Percentiles rank a stretch among this genome's conserved stretches.
phyloP scores from a whole-genome alignment of 805 yeast species.

The Ascoidea rubescens region DNA sequence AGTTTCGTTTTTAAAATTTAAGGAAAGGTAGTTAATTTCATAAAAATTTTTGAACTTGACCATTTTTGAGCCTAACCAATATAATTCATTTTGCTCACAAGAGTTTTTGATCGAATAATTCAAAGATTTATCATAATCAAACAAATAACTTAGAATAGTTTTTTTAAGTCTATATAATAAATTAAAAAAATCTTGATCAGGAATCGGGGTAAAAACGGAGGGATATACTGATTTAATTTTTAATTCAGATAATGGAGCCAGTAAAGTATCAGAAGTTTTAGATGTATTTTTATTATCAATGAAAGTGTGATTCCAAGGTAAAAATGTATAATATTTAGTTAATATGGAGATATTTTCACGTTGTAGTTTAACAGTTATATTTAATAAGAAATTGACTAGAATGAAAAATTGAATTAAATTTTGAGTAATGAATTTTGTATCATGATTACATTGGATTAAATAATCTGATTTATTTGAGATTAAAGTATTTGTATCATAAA shows the following conservation, averaged over 20 bases:
- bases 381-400: no score
- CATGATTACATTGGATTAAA: neutral
- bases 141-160: neutral
- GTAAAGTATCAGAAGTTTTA: no score
- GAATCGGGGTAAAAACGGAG: neutral
- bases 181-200: neutral
- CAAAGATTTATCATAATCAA: neutral
- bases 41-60: no score
- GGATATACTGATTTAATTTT: neutral
- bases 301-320: neutral
- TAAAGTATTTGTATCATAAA: no score
- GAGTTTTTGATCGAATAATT: neutral
- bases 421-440: neutral
- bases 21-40: neutral
- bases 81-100: neutral
- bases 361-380: neutral
- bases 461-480: no score
- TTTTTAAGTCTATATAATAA: no score
- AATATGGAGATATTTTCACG: neutral
- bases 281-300: neutral
- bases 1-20: neutral
- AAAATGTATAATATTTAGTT: neutral
- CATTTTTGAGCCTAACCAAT: neutral
- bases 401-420: neutral
- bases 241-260: no score